Conservation (phyloP, 257 asterid genomes). For the Penstemon davidsonii region DNA sequence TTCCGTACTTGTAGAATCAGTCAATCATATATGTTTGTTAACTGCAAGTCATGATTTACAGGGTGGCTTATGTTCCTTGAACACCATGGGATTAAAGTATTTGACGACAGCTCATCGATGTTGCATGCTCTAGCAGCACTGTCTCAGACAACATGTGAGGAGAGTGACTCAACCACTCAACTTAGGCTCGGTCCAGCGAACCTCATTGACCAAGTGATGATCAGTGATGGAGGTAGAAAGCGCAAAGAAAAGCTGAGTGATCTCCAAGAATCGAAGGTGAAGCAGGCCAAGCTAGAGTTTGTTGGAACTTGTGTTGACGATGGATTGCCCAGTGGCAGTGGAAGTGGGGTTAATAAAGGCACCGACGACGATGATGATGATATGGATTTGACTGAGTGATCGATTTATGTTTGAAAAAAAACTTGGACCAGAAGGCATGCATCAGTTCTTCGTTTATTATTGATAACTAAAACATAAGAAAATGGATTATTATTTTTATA, state of each 20-base stretch:
- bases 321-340: slow-evolving; percentile 21
- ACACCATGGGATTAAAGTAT: slow-evolving; percentile 44
- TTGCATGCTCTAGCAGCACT: slow-evolving; percentile 41
- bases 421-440: neutral
- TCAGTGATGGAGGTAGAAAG: slow-evolving; percentile 36
- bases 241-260: slow-evolving; percentile 54
- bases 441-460: slow-evolving; percentile 12
- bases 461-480: neutral
- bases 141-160: slow-evolving; percentile 26
- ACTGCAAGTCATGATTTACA: slow-evolving; percentile 32
- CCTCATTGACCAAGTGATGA: slow-evolving; percentile 7
- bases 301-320: slow-evolving; percentile 27
- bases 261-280: slow-evolving; percentile 34
- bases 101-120: slow-evolving; percentile 33
- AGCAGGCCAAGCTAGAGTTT: slow-evolving; percentile 46
- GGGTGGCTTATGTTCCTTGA: slow-evolving; percentile 62
- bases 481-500: neutral
- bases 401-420: neutral
- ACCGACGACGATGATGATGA: slow-evolving; percentile 29
- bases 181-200: slow-evolving; percentile 11
- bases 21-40: slow-evolving; percentile 20
- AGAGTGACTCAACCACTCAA: slow-evolving; percentile 24
- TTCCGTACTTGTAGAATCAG: neutral
- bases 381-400: slow-evolving; percentile 44
- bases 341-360: neutral